Evolutionary conservation across 352 stramenopile species (phyloP).

Genomic region (Phytophthora macrochlamydospora): DNA sequence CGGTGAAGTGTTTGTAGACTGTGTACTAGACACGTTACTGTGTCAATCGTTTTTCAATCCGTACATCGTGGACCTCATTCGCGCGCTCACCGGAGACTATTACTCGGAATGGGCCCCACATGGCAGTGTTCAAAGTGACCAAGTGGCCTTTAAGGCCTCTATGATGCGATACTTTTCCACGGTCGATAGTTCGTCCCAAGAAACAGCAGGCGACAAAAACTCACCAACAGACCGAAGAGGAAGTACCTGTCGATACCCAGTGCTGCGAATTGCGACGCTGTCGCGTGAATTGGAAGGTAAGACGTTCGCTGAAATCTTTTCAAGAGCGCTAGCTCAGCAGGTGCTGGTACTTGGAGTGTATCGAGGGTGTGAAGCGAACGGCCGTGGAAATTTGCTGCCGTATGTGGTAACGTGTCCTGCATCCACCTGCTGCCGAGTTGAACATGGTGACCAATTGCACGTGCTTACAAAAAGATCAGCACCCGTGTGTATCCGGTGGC

Average conservation of each 20-base stretch:
- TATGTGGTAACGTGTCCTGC: slow-evolving; percentile 66
- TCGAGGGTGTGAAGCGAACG: slow-evolving; percentile 35
- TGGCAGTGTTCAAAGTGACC: background rate
- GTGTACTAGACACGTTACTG: slow-evolving; percentile 62
- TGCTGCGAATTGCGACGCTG: slow-evolving; percentile 42
- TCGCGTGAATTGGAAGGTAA: slow-evolving; percentile 36
- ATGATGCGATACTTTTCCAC: slow-evolving; percentile 20
- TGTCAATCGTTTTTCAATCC: slow-evolving; percentile 81
- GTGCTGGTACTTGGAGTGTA: slow-evolving; percentile 59
- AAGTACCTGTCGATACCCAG: slow-evolving; percentile 19
- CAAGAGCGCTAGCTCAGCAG: slow-evolving; percentile 39
- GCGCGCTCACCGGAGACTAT: slow-evolving; percentile 52
- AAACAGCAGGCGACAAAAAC: background rate
- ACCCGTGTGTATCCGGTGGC: slow-evolving; percentile 38
- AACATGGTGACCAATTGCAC: slow-evolving; percentile 47
- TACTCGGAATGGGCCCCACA: slow-evolving; percentile 15
- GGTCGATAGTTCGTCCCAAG: background rate
- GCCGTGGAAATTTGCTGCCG: slow-evolving; percentile 49
- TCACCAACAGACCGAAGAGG: slow-evolving; percentile 1
- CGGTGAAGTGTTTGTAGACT: slow-evolving; percentile 66
- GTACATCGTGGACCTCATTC: slow-evolving; percentile 67
- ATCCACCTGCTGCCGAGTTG: slow-evolving; percentile 27
- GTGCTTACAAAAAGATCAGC: slow-evolving; percentile 35
- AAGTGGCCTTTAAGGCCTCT: slow-evolving; percentile 13
- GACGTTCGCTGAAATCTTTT: slow-evolving; percentile 49